These are phyloP conservation scores for Puccinia horiana DNA, from an alignment of 1,284 basidiomycete genomes.

Conservation along the genomic window DNA sequence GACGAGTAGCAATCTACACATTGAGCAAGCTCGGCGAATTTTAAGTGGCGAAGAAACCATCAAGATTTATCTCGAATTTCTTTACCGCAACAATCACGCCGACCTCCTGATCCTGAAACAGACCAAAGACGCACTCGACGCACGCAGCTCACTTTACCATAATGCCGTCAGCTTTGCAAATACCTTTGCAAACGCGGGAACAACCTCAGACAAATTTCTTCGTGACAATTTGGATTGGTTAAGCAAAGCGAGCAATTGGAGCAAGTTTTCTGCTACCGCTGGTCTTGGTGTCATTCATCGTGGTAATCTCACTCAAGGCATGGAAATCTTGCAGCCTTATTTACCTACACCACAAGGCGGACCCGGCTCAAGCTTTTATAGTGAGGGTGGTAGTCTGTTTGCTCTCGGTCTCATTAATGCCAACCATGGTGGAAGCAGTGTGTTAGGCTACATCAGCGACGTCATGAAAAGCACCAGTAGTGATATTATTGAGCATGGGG, in stretches of 20 bases:
- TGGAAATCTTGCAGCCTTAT: slow-evolving; percentile 89
- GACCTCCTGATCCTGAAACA: slow-evolving; percentile 86
- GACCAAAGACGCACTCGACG: slow-evolving; percentile 90
- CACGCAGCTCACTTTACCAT: slow-evolving; percentile 92
- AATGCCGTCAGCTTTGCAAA: slow-evolving; percentile 91
- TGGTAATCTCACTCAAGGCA: slow-evolving; percentile 87
- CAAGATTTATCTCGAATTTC: slow-evolving; percentile 86
- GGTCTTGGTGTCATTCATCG: slow-evolving; percentile 95
- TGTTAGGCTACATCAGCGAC: slow-evolving; percentile 78
- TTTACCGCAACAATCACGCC: slow-evolving; percentile 87
- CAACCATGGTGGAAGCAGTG: slow-evolving; percentile 65
- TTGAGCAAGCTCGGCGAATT: slow-evolving; percentile 73
- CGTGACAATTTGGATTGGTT: slow-evolving; percentile 95
- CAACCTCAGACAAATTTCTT: slow-evolving; percentile 86
- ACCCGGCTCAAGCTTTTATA: slow-evolving; percentile 68
- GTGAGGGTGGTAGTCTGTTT: slow-evolving; percentile 88
- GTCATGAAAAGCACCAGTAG: slow-evolving; percentile 65
- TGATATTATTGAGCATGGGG: slow-evolving; percentile 91
- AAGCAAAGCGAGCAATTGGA: slow-evolving; percentile 89
- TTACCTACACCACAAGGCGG: slow-evolving; percentile 71
- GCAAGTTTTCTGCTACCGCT: slow-evolving; percentile 92
- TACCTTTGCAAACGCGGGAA: slow-evolving; percentile 92
- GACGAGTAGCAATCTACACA: slow-evolving; percentile 38
- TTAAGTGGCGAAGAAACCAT: slow-evolving; percentile 84
- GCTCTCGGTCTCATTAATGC: slow-evolving; percentile 93